Evolutionary conservation across 441 rosid genomes (phyloP).

Genomic region (Aquilaria agallochum): DNA sequence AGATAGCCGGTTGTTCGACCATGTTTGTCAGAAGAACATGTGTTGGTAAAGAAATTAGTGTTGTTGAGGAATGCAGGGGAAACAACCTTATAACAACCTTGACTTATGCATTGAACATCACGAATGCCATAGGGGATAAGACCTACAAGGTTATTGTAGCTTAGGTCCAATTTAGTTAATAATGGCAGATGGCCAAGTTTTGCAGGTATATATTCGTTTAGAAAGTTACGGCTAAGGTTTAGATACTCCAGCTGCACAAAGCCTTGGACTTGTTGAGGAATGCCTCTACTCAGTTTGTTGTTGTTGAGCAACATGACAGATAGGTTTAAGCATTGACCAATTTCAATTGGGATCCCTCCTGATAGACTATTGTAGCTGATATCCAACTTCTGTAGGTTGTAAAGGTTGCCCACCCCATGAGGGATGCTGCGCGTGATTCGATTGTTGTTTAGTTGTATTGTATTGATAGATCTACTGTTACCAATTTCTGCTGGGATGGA

Average conservation of each 20-base stretch:
- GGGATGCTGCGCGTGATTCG: slow-evolving; percentile 57
- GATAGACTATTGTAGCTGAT: slow-evolving; percentile 64
- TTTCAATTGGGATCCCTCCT: slow-evolving; percentile 54
- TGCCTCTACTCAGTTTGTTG: background rate
- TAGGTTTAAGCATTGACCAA: slow-evolving; percentile 23
- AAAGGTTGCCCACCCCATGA: slow-evolving; percentile 46
- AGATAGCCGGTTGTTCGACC: background rate
- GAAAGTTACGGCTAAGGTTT: slow-evolving; percentile 11
- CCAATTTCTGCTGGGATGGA: too few species aligned
- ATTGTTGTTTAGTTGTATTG: slow-evolving; percentile 39
- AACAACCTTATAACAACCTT: background rate
- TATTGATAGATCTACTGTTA: too few species aligned
- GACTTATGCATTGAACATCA: too few species aligned
- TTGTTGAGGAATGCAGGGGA: slow-evolving; percentile 10
- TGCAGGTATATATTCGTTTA: too few species aligned
- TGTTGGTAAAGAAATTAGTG: background rate
- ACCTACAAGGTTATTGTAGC: slow-evolving; percentile 14
- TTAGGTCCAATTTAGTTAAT: background rate
- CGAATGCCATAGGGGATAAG: background rate
- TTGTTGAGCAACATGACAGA: background rate
- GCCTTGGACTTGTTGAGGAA: background rate
- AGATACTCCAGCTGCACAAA: background rate
- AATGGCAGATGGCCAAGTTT: background rate
- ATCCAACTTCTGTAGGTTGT: slow-evolving; percentile 51
- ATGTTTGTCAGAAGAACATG: background rate